Evolutionary conservation across 169 alveolate genomes (phyloP).

Genomic region (Blepharisma undulans): DNA sequence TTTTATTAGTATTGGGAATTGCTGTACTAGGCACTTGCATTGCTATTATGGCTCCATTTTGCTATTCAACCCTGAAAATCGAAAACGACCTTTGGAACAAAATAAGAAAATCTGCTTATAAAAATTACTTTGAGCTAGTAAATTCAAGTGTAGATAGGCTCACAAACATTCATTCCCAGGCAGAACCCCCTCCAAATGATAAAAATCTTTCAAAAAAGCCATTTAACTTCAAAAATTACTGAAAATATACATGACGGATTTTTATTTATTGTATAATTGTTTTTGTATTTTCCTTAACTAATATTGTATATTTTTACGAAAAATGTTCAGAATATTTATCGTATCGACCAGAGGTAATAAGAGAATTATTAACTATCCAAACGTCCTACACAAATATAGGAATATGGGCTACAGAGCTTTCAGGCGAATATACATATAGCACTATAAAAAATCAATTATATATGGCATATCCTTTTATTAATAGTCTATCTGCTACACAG

Average conservation of each 20-base stretch:
- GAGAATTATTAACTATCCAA: background rate
- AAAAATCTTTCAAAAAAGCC: background rate
- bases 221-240: background rate
- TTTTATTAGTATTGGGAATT: background rate
- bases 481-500: background rate
- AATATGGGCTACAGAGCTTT: background rate
- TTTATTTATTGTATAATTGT: background rate
- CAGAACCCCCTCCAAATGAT: background rate
- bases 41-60: background rate
- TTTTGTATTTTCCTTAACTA: background rate
- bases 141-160: background rate
- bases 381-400: background rate
- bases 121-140: background rate
- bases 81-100: background rate
- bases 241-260: background rate
- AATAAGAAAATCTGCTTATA: background rate
- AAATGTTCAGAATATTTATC: background rate
- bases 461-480: background rate
- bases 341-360: background rate
- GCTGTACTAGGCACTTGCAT: background rate
- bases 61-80: background rate
- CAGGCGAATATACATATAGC: background rate
- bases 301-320: background rate
- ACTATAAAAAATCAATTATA: background rate
- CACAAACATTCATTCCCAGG: background rate